phyloP scores from a whole-genome alignment of 352 stramenopile species.

The Phytophthora agathidicida region DNA sequence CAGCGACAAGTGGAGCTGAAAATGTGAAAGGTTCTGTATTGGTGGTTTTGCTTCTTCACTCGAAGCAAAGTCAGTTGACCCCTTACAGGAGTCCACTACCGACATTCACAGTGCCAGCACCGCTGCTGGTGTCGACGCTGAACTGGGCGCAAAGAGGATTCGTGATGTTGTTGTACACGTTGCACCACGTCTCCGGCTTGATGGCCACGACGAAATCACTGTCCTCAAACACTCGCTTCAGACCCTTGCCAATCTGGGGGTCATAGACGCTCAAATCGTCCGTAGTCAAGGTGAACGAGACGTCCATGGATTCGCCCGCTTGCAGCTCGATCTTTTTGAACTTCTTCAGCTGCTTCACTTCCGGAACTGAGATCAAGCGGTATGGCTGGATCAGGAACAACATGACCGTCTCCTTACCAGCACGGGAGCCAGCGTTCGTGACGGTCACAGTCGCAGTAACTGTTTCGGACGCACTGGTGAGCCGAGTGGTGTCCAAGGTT shows the following conservation, averaged over 20 bases:
- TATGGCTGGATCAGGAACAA: slow-evolving; percentile 76
- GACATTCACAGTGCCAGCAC: slow-evolving; percentile 24
- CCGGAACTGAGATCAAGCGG: slow-evolving; percentile 58
- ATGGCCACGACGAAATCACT: slow-evolving; percentile 66
- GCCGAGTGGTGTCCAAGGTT: slow-evolving; percentile 37
- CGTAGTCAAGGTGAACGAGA: slow-evolving; percentile 45
- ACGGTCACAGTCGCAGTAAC: slow-evolving; percentile 53
- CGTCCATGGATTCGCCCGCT: slow-evolving; percentile 35
- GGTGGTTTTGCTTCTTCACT: slow-evolving; percentile 12
- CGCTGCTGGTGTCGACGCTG: slow-evolving; percentile 29
- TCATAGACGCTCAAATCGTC: slow-evolving; percentile 62
- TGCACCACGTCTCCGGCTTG: slow-evolving; percentile 70
- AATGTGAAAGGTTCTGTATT: too few relatives aligned
- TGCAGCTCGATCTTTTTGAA: slow-evolving; percentile 75
- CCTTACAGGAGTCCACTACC: slow-evolving; percentile 1
- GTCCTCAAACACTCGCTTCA: slow-evolving; percentile 50
- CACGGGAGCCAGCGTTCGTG: slow-evolving; percentile 59
- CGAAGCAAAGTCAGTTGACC: not conserved
- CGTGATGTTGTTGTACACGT: slow-evolving; percentile 51
- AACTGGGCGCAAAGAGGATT: slow-evolving; percentile 52
- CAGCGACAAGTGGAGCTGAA: too few relatives aligned
- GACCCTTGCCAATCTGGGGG: slow-evolving; percentile 61
- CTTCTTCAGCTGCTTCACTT: slow-evolving; percentile 80
- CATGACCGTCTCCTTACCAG: slow-evolving; percentile 75
- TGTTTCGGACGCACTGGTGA: slow-evolving; percentile 29